Conservation (phyloP, 768 basidiomycete species). For the Tulasnella calospora region DNA sequence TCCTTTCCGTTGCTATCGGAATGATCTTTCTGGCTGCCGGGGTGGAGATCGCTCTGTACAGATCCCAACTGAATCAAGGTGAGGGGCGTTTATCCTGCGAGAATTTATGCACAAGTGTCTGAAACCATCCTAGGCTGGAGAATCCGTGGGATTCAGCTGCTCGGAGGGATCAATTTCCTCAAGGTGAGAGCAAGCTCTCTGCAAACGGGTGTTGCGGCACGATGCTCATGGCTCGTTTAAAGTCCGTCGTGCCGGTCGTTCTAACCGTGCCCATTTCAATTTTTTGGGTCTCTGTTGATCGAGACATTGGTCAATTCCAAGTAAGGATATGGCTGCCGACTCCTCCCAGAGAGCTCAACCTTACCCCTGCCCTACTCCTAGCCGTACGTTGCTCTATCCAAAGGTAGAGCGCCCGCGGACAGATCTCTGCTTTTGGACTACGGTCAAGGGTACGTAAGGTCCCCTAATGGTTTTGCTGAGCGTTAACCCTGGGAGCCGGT, state of each 20-base stretch:
- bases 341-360: no score
- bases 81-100: constrained; percentile 46
- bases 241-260: constrained; percentile 56
- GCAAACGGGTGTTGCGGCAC: neutral
- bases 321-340: constrained; percentile 36
- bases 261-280: constrained; percentile 48
- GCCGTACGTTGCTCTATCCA: constrained; percentile 59
- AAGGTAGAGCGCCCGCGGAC: constrained; percentile 51
- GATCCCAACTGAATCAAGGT: constrained; percentile 47
- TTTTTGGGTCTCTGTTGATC: constrained; percentile 52
- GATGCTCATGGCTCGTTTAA: neutral
- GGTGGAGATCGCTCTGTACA: constrained; percentile 44
- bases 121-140: neutral
- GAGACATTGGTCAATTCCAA: constrained; percentile 54
- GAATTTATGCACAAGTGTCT: constrained; percentile 33
- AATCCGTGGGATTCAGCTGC: neutral
- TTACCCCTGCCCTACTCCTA: constrained; percentile 33
- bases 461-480: no score
- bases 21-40: constrained; percentile 48
- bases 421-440: constrained; percentile 64
- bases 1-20: constrained; percentile 25
- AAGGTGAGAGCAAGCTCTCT: constrained; percentile 35
- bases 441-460: constrained; percentile 39
- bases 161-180: constrained; percentile 43
- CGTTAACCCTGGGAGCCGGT: neutral